Percentiles rank a stretch among this genome's conserved stretches.
phyloP scores from a whole-genome alignment of 202 grass and related monocot species.

The Zizania palustris region DNA sequence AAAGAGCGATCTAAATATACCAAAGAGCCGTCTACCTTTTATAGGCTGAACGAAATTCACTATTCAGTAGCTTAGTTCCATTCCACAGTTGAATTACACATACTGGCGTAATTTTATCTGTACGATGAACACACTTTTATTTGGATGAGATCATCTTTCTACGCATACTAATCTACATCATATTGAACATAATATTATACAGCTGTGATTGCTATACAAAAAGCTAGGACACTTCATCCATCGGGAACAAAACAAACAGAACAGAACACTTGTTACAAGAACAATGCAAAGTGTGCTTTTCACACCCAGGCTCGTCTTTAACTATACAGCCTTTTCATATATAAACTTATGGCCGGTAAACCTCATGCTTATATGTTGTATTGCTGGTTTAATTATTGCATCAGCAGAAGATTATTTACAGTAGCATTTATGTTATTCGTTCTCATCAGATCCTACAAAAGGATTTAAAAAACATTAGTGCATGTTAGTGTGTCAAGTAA shows the following conservation, averaged over 20 bases:
- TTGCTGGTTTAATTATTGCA: slow-evolving; percentile 52
- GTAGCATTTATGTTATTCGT: slow-evolving; percentile 96
- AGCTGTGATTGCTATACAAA: slow-evolving; percentile 61
- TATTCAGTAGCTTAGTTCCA: too few species aligned
- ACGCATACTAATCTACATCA: slow-evolving; percentile 44
- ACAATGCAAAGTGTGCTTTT: slow-evolving; percentile 28
- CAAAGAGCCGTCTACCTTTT: background rate
- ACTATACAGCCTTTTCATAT: slow-evolving; percentile 62
- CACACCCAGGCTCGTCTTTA: slow-evolving; percentile 50
- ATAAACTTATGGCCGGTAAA: slow-evolving; percentile 49
- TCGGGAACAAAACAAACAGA: slow-evolving; percentile 32
- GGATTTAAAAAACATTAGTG: slow-evolving; percentile 28
- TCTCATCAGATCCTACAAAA: slow-evolving; percentile 84
- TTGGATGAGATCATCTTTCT: slow-evolving; percentile 43
- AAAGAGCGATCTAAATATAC: too few species aligned
- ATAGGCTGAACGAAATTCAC: background rate
- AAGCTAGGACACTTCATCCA: slow-evolving; percentile 23
- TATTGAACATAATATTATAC: slow-evolving; percentile 42
- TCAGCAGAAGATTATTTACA: slow-evolving; percentile 99
- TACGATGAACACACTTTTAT: slow-evolving; percentile 43
- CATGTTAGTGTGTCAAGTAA: slow-evolving; percentile 19
- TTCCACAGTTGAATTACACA: too few species aligned
- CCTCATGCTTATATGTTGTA: slow-evolving; percentile 46
- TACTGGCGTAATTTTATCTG: slow-evolving; percentile 39
- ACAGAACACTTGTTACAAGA: slow-evolving; percentile 51